These are phyloP conservation scores for Malassezia cuniculi DNA, from an alignment of 1,284 basidiomycete species.

Conservation along the genomic window DNA sequence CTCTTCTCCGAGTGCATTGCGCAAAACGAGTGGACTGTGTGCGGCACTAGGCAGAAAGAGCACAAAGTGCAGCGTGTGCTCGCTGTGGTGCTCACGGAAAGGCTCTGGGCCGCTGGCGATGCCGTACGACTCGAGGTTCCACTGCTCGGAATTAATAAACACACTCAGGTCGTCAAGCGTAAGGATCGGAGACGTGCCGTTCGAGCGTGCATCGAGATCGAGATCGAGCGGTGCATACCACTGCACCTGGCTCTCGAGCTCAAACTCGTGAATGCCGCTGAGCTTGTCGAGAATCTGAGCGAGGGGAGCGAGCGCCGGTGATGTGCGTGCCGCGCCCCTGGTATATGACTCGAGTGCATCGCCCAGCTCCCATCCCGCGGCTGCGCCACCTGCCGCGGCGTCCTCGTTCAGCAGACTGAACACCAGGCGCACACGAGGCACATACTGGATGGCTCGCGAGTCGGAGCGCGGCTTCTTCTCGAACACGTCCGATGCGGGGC, in stretches of 20 bases:
- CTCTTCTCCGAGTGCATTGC: conserved; percentile 45
- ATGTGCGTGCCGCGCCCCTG: neutral
- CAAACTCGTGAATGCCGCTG: conserved; percentile 65
- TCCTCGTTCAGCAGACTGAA: conserved; percentile 41
- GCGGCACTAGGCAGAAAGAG: conserved; percentile 67
- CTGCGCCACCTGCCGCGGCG: conserved; percentile 9
- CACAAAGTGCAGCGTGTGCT: conserved; percentile 61
- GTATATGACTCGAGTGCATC: conserved; percentile 2
- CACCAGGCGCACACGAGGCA: conserved; percentile 28
- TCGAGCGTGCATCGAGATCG: too few relatives aligned
- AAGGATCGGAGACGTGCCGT: too few relatives aligned
- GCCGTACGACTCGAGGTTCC: conserved; percentile 54
- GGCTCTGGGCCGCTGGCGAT: neutral
- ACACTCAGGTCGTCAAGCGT: conserved; percentile 38
- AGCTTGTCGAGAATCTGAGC: conserved; percentile 12
- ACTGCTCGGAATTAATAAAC: conserved; percentile 93
- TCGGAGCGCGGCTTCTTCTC: conserved; percentile 9
- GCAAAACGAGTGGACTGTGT: conserved; percentile 60
- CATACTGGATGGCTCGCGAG: conserved; percentile 28
- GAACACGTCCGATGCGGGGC: neutral
- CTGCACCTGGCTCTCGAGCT: conserved; percentile 83
- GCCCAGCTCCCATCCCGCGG: conserved; percentile 6
- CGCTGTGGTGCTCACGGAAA: conserved; percentile 13
- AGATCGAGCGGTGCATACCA: conserved; percentile 82
- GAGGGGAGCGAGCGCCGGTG: conserved; percentile 11